Conservation (phyloP, 2,329 filamentous ascomycete species). For the Penicillium sp. region DNA sequence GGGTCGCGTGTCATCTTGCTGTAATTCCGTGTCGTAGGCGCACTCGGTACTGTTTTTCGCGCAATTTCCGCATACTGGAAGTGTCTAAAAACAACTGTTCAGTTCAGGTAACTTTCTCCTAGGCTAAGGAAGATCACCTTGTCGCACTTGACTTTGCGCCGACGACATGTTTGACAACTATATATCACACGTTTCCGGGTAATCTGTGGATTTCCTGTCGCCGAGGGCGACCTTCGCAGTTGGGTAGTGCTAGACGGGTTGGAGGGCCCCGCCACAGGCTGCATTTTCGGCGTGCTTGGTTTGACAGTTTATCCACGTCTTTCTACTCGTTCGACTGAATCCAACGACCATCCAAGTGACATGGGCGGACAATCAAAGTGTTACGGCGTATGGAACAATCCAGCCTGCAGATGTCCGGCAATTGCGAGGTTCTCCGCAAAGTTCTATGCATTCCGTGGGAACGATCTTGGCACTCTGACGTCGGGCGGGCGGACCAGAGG, state of each 20-base stretch:
- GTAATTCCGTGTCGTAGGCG: slow-evolving; percentile 39
- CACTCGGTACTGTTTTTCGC: slow-evolving; percentile 46
- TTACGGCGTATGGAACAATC: background rate
- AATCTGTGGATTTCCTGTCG: slow-evolving; percentile 35
- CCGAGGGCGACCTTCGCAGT: background rate
- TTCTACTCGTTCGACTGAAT: background rate
- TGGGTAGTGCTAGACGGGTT: background rate
- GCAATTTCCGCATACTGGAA: slow-evolving; percentile 49
- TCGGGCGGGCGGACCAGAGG: background rate
- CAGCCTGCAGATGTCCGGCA: background rate
- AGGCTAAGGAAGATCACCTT: slow-evolving; percentile 25
- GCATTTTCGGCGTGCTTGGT: background rate
- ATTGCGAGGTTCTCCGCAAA: background rate
- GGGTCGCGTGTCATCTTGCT: slow-evolving; percentile 21
- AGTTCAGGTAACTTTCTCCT: background rate
- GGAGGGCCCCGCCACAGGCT: background rate
- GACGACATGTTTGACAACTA: slow-evolving; percentile 48
- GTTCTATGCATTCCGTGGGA: background rate
- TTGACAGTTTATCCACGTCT: background rate
- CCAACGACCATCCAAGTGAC: background rate
- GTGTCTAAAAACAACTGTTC: slow-evolving; percentile 31
- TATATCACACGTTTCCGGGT: slow-evolving; percentile 50
- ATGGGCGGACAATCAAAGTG: background rate
- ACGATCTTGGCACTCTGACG: background rate
- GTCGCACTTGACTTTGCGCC: slow-evolving; percentile 51